A percentile compares a stretch with the other conserved stretches of the same genome.
These are phyloP conservation scores for Calonectria pauciramosa DNA, from an alignment of 2,329 filamentous ascomycete species.

Conservation along the genomic window DNA sequence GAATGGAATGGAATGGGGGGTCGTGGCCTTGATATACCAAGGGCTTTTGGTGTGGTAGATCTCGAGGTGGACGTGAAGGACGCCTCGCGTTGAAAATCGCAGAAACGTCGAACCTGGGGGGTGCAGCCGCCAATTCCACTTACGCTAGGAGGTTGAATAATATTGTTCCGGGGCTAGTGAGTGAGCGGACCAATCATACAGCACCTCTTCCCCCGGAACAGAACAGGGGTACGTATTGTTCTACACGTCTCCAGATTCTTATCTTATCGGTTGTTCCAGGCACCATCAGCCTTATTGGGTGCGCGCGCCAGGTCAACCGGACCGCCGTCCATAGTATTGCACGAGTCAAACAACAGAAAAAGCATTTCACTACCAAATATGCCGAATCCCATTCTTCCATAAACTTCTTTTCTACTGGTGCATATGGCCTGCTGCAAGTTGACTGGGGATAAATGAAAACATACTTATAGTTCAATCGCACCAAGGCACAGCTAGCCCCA, in stretches of 20 bases:
- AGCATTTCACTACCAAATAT: background rate
- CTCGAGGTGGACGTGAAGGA: constrained; percentile 40
- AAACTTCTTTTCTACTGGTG: background rate
- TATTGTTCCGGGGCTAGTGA: constrained; percentile 49
- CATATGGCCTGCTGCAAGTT: background rate
- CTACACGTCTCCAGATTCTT: constrained; percentile 1
- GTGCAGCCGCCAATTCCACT: constrained; percentile 56
- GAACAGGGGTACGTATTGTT: background rate
- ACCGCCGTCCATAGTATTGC: background rate
- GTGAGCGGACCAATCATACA: background rate
- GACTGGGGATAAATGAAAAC: background rate
- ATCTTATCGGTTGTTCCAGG: constrained; percentile 9
- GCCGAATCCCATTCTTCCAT: background rate
- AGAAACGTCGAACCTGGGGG: constrained; percentile 55
- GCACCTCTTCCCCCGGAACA: constrained; percentile 15
- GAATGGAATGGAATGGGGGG: constrained; percentile 18
- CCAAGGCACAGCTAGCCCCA: background rate
- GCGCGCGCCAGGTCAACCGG: background rate
- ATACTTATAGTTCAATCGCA: background rate
- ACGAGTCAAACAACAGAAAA: background rate
- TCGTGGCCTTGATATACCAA: constrained; percentile 15
- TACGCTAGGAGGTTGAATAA: constrained; percentile 56
- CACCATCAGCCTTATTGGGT: background rate
- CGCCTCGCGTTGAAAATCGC: constrained; percentile 57
- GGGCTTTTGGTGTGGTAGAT: constrained; percentile 25